These are phyloP conservation scores for Flaveria sonorensis DNA, from an alignment of 129 eudicot species.

Conservation along the genomic window DNA sequence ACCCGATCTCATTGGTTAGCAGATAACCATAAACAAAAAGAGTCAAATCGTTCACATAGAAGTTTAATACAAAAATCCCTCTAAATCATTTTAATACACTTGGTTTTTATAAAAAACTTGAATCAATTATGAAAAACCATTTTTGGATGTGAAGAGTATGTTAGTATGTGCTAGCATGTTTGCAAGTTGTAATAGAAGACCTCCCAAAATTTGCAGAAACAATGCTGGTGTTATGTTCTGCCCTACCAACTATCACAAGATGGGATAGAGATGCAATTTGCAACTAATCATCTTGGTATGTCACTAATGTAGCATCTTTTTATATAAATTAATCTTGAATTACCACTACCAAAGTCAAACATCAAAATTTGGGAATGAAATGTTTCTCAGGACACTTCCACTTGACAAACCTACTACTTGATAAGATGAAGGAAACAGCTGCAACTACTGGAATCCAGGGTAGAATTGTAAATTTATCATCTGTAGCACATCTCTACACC, in stretches of 20 bases:
- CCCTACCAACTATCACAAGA: constrained; percentile 73
- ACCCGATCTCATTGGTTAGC: too few relatives aligned
- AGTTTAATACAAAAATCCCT: too few relatives aligned
- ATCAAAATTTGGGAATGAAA: constrained; percentile 1
- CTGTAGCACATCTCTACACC: constrained; percentile 67
- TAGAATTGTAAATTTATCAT: constrained; percentile 75
- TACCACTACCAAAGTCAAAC: neutral
- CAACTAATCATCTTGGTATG: constrained; percentile 82
- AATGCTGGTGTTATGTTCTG: constrained; percentile 97
- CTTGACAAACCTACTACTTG: constrained; percentile 75
- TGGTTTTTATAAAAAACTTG: too few relatives aligned
- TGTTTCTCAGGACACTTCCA: constrained; percentile 66
- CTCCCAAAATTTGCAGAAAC: constrained; percentile 54
- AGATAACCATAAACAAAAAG: too few relatives aligned
- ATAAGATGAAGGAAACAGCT: constrained; percentile 80
- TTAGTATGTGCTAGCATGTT: neutral
- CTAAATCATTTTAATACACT: too few relatives aligned
- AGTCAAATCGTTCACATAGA: too few relatives aligned
- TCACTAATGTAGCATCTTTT: neutral
- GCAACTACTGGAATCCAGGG: constrained; percentile 60
- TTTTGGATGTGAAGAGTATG: neutral
- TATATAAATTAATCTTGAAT: neutral
- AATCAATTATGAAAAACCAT: neutral
- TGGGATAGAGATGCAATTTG: constrained; percentile 91
- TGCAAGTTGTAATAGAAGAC: constrained; percentile 2